Conservation (phyloP, 768 basidiomycete genomes). For the Pulveroboletus frians region DNA sequence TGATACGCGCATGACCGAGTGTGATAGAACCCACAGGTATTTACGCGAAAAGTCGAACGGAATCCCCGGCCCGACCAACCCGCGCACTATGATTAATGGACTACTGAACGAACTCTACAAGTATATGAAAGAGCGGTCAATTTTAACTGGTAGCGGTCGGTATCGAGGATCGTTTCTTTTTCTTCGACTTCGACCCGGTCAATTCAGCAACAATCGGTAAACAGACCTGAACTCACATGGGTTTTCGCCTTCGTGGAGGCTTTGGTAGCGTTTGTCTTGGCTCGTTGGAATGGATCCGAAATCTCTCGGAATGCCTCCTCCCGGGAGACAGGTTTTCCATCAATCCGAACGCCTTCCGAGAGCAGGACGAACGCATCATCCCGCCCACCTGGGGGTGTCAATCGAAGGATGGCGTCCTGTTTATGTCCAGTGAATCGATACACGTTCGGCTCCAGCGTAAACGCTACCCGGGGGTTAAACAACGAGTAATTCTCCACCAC, state of each 20-base stretch:
- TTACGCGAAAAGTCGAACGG: background rate
- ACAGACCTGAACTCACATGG: conserved; percentile 10
- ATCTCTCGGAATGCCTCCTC: conserved; percentile 19
- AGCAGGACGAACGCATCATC: conserved; percentile 20
- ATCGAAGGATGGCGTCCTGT: conserved; percentile 17
- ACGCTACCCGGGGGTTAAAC: conserved; percentile 17
- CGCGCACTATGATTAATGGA: background rate
- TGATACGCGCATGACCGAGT: conserved; percentile 20
- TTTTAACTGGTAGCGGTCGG: conserved; percentile 3
- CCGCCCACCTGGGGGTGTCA: conserved; percentile 9
- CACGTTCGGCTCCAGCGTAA: conserved; percentile 23
- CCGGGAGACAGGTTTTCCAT: conserved; percentile 21
- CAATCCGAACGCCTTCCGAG: conserved; percentile 23
- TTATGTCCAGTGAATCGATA: conserved; percentile 20
- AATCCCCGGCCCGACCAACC: background rate
- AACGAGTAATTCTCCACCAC: conserved; percentile 22
- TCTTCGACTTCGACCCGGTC: conserved; percentile 14
- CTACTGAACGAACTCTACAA: background rate
- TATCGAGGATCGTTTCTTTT: conserved; percentile 10
- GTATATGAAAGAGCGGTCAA: background rate
- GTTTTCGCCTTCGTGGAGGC: conserved; percentile 12
- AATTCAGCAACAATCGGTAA: background rate
- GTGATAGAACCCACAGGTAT: background rate
- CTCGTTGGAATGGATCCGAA: conserved; percentile 15
- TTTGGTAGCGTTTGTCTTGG: background rate